These are phyloP conservation scores for cucumber (Cucumis sativus) DNA, from an alignment of 306 rosid species.

Conservation along the genomic window DNA sequence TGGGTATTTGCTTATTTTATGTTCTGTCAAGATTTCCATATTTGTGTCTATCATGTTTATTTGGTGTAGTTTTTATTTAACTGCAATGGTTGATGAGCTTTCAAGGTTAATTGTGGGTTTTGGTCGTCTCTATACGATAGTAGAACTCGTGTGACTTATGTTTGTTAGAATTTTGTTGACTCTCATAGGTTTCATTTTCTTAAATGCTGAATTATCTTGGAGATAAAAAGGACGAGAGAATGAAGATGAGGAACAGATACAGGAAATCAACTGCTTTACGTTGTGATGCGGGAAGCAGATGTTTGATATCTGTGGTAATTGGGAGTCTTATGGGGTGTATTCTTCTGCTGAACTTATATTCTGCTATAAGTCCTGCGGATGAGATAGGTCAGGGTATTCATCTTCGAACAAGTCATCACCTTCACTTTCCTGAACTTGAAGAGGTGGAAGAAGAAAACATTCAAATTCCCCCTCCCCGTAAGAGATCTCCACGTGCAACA, in stretches of 20 bases:
- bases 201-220: constrained; percentile 57
- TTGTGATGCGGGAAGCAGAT: constrained; percentile 79
- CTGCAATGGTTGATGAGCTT: not conserved
- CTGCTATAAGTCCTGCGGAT: constrained; percentile 28
- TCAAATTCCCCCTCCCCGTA: constrained; percentile 88
- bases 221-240: constrained; percentile 46
- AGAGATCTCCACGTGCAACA: constrained; percentile 84
- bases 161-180: constrained; percentile 29
- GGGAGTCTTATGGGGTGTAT: constrained; percentile 80
- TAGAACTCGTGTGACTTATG: constrained; percentile 22
- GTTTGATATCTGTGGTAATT: constrained; percentile 31
- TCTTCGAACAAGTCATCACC: constrained; percentile 28
- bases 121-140: not conserved
- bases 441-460: constrained; percentile 67
- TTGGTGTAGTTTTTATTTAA: not conserved
- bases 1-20: not conserved
- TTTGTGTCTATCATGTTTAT: not conserved
- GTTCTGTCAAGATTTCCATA: not conserved
- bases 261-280: constrained; percentile 61
- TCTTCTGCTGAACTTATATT: constrained; percentile 48
- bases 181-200: constrained; percentile 56
- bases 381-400: constrained; percentile 21
- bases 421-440: constrained; percentile 65
- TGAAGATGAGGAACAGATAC: constrained; percentile 79
- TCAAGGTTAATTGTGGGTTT: not conserved